Base-by-base conservation (phyloP, 495 filamentous ascomycete genomes). In the Penicillium turbatum region DNA sequence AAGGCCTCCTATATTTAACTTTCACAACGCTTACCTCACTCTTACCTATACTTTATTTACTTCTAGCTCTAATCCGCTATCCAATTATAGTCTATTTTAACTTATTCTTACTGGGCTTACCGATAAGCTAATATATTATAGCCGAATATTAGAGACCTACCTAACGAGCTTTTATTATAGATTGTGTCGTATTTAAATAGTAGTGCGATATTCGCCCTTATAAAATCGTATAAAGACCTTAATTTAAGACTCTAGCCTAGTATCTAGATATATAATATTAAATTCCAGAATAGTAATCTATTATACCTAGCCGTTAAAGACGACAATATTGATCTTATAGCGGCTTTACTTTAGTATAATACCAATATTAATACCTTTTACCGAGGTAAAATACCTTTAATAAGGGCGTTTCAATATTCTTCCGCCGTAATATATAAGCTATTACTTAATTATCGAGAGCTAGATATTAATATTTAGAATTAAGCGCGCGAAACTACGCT, bases 351-450 rank as follows among this genome's bases (percentile, higher is more conserved):
- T n/a, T 5, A 30, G 16, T n/a, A 49, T 5, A 26, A 44, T 26
- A 46, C 51, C 12, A 46, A 54, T 21, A 32, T 59, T 13, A 59
- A 59, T 51, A 31, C 56, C 1, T 59, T 59, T 39, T 59, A 46
- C 26, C 46, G 39, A 13, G 39, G 51, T 0, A 50, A 50, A 40
- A 51, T 34, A 11, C 30, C 37, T 17, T 36, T 58, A 2, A 54
- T 58, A 27, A 54, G 51, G 35, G 51, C 51, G 30, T 16, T 58
- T 0, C 17, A 54, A 40, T 31, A 51, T 34, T 53, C 51, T 41
- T 49, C 51, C 12, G 19, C 32, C 12, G 39, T 26, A 16, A 26
- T 54, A n/a, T 19, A 24, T 15, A 13, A 35, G 5, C 29, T 59
- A 6, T 39, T 59, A 15, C 37, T 54, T 10, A 31, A 43, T 35